Percentiles rank a stretch among this genome's conserved stretches.
These are phyloP conservation scores for Hyparrhenia diplandra DNA, from an alignment of 176 grass and related monocot species.

Conservation along the genomic window DNA sequence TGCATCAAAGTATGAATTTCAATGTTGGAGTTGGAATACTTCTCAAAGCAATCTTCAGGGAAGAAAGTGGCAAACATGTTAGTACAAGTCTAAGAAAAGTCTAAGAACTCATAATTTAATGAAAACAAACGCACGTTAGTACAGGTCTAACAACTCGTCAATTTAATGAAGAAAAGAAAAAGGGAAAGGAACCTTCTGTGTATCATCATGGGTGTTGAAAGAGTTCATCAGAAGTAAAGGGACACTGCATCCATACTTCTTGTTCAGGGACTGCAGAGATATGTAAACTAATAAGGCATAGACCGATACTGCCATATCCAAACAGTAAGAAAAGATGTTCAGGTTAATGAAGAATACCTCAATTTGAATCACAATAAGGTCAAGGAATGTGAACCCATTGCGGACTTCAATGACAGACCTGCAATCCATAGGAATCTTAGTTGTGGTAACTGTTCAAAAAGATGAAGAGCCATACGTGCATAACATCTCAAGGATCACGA, in stretches of 20 bases:
- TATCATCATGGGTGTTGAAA: constrained; percentile 98
- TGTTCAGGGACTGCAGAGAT: constrained; percentile 82
- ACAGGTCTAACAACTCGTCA: not conserved
- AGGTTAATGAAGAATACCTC: constrained; percentile 57
- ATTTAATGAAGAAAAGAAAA: not conserved
- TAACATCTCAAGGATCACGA: not conserved
- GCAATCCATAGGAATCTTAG: constrained; percentile 1
- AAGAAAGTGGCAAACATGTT: constrained; percentile 21
- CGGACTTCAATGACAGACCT: constrained; percentile 99
- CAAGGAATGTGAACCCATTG: constrained; percentile 97
- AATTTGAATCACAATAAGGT: constrained; percentile 99
- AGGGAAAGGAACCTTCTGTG: constrained; percentile 52
- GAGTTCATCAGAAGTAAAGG: constrained; percentile 97
- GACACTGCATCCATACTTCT: constrained; percentile 97
- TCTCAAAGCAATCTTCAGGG: constrained; percentile 88
- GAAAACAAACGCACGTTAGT: constrained; percentile 6
- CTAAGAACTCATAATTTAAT: not conserved
- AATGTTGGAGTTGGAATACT: constrained; percentile 86
- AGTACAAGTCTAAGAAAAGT: constrained; percentile 9
- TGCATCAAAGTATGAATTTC: constrained; percentile 98
- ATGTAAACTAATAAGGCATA: constrained; percentile 34
- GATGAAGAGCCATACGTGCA: not conserved
- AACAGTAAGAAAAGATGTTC: not conserved
- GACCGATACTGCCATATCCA: not conserved
- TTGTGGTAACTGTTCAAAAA: not conserved